Evolutionary conservation across 805 yeast species (phyloP).

Genomic region (Wickerhamomyces xylosicus): DNA sequence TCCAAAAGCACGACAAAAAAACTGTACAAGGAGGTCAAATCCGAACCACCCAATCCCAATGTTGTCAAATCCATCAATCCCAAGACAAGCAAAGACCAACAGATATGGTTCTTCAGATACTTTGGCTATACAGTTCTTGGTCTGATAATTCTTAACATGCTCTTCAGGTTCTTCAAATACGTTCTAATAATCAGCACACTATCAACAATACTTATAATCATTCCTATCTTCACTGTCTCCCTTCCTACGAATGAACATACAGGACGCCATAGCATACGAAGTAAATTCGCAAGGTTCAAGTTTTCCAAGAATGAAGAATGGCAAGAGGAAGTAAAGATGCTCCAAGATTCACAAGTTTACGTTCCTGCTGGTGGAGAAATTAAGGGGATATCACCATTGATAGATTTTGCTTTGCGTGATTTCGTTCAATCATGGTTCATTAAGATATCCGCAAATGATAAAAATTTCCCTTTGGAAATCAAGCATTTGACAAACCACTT

Average conservation of each 20-base stretch:
- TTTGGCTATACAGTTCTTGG: not conserved
- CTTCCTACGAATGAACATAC: slow-evolving; percentile 3
- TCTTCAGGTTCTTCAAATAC: not conserved
- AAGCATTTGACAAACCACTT: slow-evolving; percentile 31
- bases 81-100: no score
- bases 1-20: no score
- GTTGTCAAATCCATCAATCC: no score
- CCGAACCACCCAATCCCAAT: no score
- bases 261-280: slow-evolving; percentile 1
- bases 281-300: slow-evolving; percentile 14
- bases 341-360: slow-evolving; percentile 9
- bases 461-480: slow-evolving; percentile 30
- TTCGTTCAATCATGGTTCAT: slow-evolving; percentile 50
- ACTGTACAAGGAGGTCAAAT: no score
- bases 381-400: slow-evolving; percentile 32
- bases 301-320: slow-evolving; percentile 22
- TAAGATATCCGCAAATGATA: slow-evolving; percentile 28
- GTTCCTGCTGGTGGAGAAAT: slow-evolving; percentile 17
- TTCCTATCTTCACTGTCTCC: slow-evolving; percentile 1
- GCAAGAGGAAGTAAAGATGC: slow-evolving; percentile 15
- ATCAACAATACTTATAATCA: not conserved
- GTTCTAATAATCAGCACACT: not conserved
- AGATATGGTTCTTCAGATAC: no score
- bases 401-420: slow-evolving; percentile 36
- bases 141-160: not conserved